A percentile compares a stretch with the other conserved stretches of the same genome.
phyloP scores from a whole-genome alignment of 164 flowering plant species.

The Dillenia suffruticosa region DNA sequence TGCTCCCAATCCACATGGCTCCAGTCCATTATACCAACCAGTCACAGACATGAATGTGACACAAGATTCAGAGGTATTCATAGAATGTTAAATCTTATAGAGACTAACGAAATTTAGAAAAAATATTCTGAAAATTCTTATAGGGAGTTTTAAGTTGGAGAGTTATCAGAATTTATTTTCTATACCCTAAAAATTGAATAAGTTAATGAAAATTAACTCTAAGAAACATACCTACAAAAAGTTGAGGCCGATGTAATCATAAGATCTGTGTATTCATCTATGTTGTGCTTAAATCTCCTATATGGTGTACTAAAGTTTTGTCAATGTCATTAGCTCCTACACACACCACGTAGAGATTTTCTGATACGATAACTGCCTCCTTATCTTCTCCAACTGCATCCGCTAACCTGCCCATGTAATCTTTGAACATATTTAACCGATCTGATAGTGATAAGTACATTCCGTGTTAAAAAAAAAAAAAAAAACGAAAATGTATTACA shows the following conservation, averaged over 20 bases:
- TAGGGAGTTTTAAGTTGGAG: no score
- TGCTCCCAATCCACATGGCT: constrained; percentile 43
- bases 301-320: constrained; percentile 18
- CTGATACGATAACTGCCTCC: constrained; percentile 14
- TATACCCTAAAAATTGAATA: background rate
- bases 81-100: no score
- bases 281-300: constrained; percentile 13
- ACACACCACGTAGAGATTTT: constrained; percentile 18
- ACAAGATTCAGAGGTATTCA: no score
- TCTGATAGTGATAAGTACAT: constrained; percentile 24
- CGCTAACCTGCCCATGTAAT: constrained; percentile 23
- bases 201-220: no score
- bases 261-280: constrained; percentile 27
- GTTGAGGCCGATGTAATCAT: constrained; percentile 15
- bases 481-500: background rate
- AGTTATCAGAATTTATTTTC: no score
- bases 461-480: background rate
- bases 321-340: constrained; percentile 41
- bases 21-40: constrained; percentile 16
- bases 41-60: background rate
- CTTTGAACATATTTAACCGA: constrained; percentile 33
- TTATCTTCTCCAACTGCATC: constrained; percentile 24
- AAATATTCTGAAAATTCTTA: no score
- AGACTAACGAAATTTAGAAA: background rate
- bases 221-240: constrained; percentile 11